phyloP scores from a whole-genome alignment of 2,329 filamentous ascomycete genomes.

The Fusarium sp. region DNA sequence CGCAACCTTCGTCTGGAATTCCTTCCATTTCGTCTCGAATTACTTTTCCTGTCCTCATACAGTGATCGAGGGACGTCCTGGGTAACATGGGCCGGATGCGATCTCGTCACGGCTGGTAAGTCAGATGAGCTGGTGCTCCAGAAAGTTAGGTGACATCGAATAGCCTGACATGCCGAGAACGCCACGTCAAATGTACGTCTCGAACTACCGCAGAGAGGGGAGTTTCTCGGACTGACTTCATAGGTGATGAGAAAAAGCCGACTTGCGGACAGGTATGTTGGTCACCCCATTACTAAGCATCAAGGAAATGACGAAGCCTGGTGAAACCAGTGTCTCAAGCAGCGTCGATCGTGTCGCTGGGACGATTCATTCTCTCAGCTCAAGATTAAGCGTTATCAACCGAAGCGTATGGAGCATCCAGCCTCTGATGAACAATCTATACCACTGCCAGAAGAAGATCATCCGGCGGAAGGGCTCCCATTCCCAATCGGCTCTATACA shows the following conservation, averaged over 20 bases:
- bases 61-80: too few relatives aligned
- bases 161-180: slow-evolving; percentile 16
- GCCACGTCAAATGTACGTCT: slow-evolving; percentile 11
- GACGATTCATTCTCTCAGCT: neutral
- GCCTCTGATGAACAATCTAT: neutral
- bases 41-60: neutral
- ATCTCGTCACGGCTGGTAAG: slow-evolving; percentile 20
- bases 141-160: neutral
- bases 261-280: neutral
- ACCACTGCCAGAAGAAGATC: neutral
- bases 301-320: neutral
- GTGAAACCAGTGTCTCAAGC: slow-evolving; percentile 6
- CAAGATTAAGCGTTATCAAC: slow-evolving; percentile 3
- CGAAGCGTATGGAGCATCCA: neutral
- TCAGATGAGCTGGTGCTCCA: neutral
- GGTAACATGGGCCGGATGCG: slow-evolving; percentile 5
- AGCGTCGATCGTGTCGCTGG: slow-evolving; percentile 2
- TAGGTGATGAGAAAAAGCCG: slow-evolving; percentile 15
- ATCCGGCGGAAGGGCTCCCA: neutral
- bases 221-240: neutral
- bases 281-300: neutral
- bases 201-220: fast-evolving
- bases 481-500: neutral
- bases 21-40: neutral
- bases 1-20: neutral